These are phyloP conservation scores for Paramecium sonneborni DNA, from an alignment of 73 alveolate species.

Conservation along the genomic window DNA sequence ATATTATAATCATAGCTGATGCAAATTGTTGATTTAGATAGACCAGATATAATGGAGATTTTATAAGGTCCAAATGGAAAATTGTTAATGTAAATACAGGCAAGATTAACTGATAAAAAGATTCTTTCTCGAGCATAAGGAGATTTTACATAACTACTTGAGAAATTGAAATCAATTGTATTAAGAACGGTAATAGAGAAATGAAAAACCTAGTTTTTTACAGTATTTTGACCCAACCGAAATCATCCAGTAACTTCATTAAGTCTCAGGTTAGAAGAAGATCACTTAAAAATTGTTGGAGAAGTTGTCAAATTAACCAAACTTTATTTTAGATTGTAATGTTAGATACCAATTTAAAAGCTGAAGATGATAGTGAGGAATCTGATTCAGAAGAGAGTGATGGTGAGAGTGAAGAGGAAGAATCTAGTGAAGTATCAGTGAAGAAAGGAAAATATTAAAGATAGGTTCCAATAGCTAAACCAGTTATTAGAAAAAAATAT, in stretches of 20 bases:
- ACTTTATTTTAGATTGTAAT: conserved; percentile 5
- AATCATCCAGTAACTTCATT: conserved; percentile 38
- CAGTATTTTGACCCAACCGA: conserved; percentile 60
- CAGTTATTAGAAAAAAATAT: not conserved
- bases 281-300: conserved; percentile 36
- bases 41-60: conserved; percentile 10
- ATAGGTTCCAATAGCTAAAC: not conserved
- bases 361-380: conserved; percentile 38
- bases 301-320: conserved; percentile 11
- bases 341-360: not conserved
- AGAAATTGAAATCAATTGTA: not conserved
- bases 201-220: not conserved
- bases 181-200: not conserved
- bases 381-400: conserved; percentile 12
- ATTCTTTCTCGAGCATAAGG: not conserved
- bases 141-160: not conserved
- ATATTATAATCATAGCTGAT: not conserved
- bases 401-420: not conserved
- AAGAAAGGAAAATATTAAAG: not conserved
- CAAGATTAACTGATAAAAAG: not conserved
- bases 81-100: not conserved
- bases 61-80: conserved; percentile 16
- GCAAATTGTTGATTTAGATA: not conserved
- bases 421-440: not conserved
- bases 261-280: conserved; percentile 48